Evolutionary conservation across 352 stramenopile species (phyloP), one percentile per base, ranked within the genome.

Genomic region (Phytopythium oedochilum): DNA sequence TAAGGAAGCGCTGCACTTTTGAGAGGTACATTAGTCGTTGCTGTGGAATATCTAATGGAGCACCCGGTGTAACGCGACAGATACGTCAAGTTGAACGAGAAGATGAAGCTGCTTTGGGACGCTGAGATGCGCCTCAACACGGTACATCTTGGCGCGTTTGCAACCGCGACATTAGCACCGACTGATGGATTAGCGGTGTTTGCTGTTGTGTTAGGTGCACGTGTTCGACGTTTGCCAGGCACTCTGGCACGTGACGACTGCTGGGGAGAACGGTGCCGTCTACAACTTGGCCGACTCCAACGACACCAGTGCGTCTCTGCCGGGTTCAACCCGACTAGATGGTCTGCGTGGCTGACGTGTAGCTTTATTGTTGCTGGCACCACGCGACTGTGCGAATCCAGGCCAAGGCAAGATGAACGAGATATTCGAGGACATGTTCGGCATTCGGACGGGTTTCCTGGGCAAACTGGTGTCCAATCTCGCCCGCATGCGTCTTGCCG

Each of bases 51-150:
- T n/a, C n/a, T n/a, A n/a, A n/a, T n/a, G n/a, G n/a, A n/a, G n/a
- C n/a, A n/a, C n/a, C n/a, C n/a, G n/a, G n/a, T 32, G 29, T 15
- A 23, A 18, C 32, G 40, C 17, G 8, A 12, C 25, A 93, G 83
- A 38, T 93, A 93, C 43, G 77, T 90, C 34, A 88, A 90, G 69
- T 49, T 95, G 31, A 61, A 86, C 29, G 85, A 95, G 57, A 92
- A 89, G 56, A 95, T 95, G 85, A 93, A 89, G 73, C 58, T 95
- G 44, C 66, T 95, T 1, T 95, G 85, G 85, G 82, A 93, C 49
- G 75, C 78, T 0, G 85, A 95, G 61, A 90, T 95, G 83, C 79
- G 83, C 35, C 68, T 95, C 40, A 93, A 95, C 65, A 95, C 85
- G 53, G 85, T 94, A 57, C 46, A 42, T 46, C 7, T n/a, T 17